phyloP scores from a whole-genome alignment of 75 land plant genomes.

The Sequoiadendron giganteum region DNA sequence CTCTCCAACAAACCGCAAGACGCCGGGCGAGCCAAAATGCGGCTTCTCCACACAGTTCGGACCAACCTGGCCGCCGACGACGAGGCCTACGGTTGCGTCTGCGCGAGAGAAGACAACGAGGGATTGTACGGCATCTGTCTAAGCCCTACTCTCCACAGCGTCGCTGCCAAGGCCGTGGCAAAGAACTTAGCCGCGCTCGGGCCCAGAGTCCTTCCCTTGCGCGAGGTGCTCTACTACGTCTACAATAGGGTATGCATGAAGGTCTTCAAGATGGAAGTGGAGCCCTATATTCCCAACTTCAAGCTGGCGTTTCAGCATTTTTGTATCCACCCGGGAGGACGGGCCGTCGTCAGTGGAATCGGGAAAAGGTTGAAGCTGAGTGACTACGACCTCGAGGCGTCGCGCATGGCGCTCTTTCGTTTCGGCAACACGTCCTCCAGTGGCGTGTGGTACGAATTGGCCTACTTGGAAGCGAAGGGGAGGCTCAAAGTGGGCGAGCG shows the following conservation, averaged over 20 bases:
- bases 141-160: no score
- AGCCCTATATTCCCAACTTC: constrained; percentile 16
- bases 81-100: no score
- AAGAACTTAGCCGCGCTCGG: no score
- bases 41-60: no score
- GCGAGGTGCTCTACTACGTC: constrained; percentile 22
- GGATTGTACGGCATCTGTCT: no score
- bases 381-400: constrained; percentile 48
- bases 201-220: constrained; percentile 23
- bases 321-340: constrained; percentile 57
- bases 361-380: constrained; percentile 2
- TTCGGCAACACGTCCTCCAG: constrained; percentile 73
- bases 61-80: no score
- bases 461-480: constrained; percentile 63
- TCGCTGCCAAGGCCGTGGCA: no score
- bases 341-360: constrained; percentile 50
- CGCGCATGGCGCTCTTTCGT: constrained; percentile 58
- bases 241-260: not conserved
- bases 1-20: no score
- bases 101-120: no score
- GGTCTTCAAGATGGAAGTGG: constrained; percentile 19
- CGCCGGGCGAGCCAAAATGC: no score
- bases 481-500: constrained; percentile 47
- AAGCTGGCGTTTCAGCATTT: constrained; percentile 11
- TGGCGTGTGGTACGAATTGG: constrained; percentile 63